phyloP scores from a whole-genome alignment of 371 early-diverging fungal species.

The Rhizopus delemar region DNA sequence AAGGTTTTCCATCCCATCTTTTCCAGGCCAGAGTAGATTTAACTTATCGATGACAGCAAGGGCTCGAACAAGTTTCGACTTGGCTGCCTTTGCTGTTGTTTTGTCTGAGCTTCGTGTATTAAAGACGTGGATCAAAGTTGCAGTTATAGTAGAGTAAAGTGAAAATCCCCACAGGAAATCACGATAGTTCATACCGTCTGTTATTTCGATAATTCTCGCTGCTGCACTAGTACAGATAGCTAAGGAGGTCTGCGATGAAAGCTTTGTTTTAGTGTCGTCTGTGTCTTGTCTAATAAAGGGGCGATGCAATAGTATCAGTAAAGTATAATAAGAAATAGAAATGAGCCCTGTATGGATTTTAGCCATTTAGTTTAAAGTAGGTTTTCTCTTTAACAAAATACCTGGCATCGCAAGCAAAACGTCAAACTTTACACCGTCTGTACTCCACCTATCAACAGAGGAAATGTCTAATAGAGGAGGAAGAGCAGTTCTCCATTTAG shows the following conservation, averaged over 20 bases:
- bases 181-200: conserved; percentile 27
- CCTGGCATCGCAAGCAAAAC: conserved; percentile 29
- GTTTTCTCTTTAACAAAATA: conserved; percentile 7
- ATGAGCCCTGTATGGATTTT: conserved; percentile 29
- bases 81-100: conserved; percentile 19
- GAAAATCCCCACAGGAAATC: conserved; percentile 35
- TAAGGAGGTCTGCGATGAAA: conserved; percentile 32
- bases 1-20: conserved; percentile 4
- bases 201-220: conserved; percentile 24
- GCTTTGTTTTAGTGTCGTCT: conserved; percentile 10
- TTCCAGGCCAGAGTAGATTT: conserved; percentile 4
- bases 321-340: conserved; percentile 70
- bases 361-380: background rate
- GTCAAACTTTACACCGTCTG: background rate
- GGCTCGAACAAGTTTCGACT: conserved; percentile 17
- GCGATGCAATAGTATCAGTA: conserved; percentile 72
- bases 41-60: conserved; percentile 17
- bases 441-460: background rate
- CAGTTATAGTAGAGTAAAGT: conserved; percentile 32
- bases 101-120: conserved; percentile 14
- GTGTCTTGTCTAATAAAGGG: conserved; percentile 53
- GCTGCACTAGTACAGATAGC: conserved; percentile 53
- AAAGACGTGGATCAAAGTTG: conserved; percentile 21
- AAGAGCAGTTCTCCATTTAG: conserved; percentile 33
- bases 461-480: conserved; percentile 15